phyloP scores from a whole-genome alignment of 2,329 filamentous ascomycete species.

The Fusarium nodosum region DNA sequence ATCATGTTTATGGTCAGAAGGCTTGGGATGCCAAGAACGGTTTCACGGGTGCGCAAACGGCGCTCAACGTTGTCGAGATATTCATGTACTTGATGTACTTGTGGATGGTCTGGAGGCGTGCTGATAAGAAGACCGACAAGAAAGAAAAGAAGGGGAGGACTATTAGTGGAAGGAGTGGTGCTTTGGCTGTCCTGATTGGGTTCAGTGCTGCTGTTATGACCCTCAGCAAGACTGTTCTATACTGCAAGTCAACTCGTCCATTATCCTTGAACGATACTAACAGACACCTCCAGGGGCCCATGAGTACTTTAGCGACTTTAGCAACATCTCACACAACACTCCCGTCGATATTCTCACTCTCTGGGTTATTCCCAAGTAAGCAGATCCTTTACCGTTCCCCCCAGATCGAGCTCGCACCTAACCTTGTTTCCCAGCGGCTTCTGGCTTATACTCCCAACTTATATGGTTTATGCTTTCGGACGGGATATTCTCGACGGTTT shows the following conservation, averaged over 20 bases:
- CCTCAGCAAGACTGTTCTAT: slow-evolving; percentile 71
- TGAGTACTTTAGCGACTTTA: slow-evolving; percentile 68
- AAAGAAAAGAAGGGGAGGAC: slow-evolving; percentile 47
- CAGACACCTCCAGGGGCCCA: slow-evolving; percentile 61
- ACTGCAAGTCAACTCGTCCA: slow-evolving; percentile 62
- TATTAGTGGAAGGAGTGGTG: slow-evolving; percentile 60
- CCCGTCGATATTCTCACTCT: slow-evolving; percentile 60
- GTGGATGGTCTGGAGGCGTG: slow-evolving; percentile 52
- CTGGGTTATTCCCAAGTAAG: slow-evolving; percentile 72
- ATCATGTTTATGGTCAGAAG: slow-evolving; percentile 85
- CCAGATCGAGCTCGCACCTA: neutral
- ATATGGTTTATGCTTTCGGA: slow-evolving; percentile 66
- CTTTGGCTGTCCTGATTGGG: slow-evolving; percentile 61
- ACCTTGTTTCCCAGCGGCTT: slow-evolving; percentile 58
- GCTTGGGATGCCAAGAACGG: slow-evolving; percentile 76
- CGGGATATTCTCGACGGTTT: slow-evolving; percentile 64
- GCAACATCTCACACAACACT: slow-evolving; percentile 70
- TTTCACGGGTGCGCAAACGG: slow-evolving; percentile 81
- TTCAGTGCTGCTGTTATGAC: slow-evolving; percentile 72
- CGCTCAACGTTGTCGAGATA: slow-evolving; percentile 78
- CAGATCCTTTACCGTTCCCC: rapidly evolving
- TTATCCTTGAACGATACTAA: neutral
- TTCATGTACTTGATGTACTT: slow-evolving; percentile 72
- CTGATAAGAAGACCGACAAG: slow-evolving; percentile 27
- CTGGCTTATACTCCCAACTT: slow-evolving; percentile 67